Percentiles rank a stretch among this genome's conserved stretches.
Evolutionary conservation across 305 asterid genomes (phyloP).

Genomic region (Nicotiana rustica): DNA sequence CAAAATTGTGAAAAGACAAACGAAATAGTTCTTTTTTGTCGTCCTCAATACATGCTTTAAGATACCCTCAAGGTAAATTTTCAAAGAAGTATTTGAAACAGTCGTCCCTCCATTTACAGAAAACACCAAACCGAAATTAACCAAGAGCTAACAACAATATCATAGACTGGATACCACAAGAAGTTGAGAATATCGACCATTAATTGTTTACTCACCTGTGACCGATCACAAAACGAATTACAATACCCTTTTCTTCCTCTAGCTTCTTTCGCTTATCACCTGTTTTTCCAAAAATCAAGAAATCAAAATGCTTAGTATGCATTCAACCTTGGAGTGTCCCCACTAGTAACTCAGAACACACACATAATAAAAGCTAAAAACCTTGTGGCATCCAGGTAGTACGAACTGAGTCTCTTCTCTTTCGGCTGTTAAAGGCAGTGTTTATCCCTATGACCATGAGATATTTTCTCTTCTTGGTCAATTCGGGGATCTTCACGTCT

Average conservation of each 20-base stretch:
- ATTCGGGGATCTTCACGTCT: constrained; percentile 68
- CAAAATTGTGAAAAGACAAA: neutral
- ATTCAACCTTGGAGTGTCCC: constrained; percentile 19
- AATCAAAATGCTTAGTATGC: constrained; percentile 14
- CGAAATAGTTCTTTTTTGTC: neutral
- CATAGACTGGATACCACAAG: neutral
- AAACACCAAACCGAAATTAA: neutral
- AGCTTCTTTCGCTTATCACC: constrained; percentile 81
- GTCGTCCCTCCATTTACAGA: neutral
- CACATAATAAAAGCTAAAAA: constrained; percentile 37
- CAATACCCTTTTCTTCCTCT: constrained; percentile 86
- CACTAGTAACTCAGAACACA: neutral
- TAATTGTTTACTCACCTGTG: constrained; percentile 64
- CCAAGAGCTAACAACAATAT: neutral
- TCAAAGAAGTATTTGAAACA: neutral
- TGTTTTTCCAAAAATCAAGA: constrained; percentile 40
- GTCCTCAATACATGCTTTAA: constrained; percentile 10
- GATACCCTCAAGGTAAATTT: neutral
- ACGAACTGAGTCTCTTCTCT: constrained; percentile 85
- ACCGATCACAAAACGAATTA: constrained; percentile 88
- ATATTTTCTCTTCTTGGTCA: constrained; percentile 70
- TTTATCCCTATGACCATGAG: constrained; percentile 80
- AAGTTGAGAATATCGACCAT: neutral
- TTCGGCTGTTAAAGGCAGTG: constrained; percentile 87
- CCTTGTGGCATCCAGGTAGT: constrained; percentile 93